A percentile compares a stretch with the other conserved stretches of the same genome.
These are phyloP conservation scores for Nemania bipapillata DNA, from an alignment of 2,329 filamentous ascomycete species.

Conservation along the genomic window DNA sequence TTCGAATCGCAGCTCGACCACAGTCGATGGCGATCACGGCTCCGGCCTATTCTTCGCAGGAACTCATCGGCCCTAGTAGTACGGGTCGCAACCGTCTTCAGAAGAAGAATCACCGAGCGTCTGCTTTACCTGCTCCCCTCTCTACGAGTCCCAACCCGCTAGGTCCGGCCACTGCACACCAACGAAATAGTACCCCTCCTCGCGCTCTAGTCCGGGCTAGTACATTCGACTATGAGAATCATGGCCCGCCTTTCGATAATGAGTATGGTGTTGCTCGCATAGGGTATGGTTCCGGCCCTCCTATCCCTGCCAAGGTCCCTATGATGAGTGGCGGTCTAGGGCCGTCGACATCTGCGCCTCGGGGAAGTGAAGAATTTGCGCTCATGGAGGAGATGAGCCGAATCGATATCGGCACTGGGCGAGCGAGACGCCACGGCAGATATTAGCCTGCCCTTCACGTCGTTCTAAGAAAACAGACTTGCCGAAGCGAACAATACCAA, in stretches of 20 bases:
- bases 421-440: slow-evolving; percentile 61
- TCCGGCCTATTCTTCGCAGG: slow-evolving; percentile 45
- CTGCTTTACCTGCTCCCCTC: slow-evolving; percentile 55
- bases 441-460: slow-evolving; percentile 40
- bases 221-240: slow-evolving; percentile 68
- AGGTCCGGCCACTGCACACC: slow-evolving; percentile 64
- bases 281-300: slow-evolving; percentile 60
- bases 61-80: slow-evolving; percentile 53
- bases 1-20: slow-evolving; percentile 63
- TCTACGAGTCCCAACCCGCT: slow-evolving; percentile 61
- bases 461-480: not conserved
- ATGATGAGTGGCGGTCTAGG: slow-evolving; percentile 57
- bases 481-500: slow-evolving; percentile 15
- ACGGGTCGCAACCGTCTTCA: slow-evolving; percentile 70
- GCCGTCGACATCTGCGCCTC: slow-evolving; percentile 42
- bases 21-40: slow-evolving; percentile 59
- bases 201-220: slow-evolving; percentile 59
- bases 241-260: slow-evolving; percentile 55
- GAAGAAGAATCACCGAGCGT: slow-evolving; percentile 67
- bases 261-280: slow-evolving; percentile 46
- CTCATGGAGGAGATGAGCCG: slow-evolving; percentile 76
- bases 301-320: slow-evolving; percentile 77
- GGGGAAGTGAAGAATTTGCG: slow-evolving; percentile 63
- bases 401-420: slow-evolving; percentile 72
- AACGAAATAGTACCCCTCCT: slow-evolving; percentile 61